These are phyloP conservation scores for Fusarium subglutinans DNA, from an alignment of 2,329 filamentous ascomycete species.

Conservation along the genomic window DNA sequence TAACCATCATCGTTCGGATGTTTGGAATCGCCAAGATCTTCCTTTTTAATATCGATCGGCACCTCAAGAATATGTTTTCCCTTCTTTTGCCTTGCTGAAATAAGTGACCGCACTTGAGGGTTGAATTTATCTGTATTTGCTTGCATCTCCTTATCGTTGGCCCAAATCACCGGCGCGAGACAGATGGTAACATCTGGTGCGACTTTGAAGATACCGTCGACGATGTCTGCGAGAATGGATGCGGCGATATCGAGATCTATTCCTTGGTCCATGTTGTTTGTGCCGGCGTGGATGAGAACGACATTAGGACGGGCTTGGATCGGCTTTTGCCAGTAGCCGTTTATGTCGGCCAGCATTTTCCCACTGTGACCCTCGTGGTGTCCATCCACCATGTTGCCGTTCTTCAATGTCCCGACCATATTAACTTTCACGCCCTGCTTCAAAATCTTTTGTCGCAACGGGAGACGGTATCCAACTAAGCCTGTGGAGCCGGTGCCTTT, in stretches of 20 bases:
- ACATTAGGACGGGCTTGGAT: conserved; percentile 23
- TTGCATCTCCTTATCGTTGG: conserved; percentile 23
- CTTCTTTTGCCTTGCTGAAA: background rate
- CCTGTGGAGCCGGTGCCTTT: conserved; percentile 27
- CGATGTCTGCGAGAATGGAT: conserved; percentile 2
- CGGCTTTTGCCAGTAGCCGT: conserved; percentile 19
- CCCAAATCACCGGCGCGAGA: conserved; percentile 29
- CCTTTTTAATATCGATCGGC: conserved; percentile 12
- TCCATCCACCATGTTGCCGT: conserved; percentile 20
- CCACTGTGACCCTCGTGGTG: conserved; percentile 29
- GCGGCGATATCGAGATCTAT: conserved; percentile 4
- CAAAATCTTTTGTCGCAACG: conserved; percentile 10
- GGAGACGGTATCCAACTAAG: conserved; percentile 9
- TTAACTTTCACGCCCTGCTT: conserved; percentile 9
- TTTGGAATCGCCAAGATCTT: conserved; percentile 18
- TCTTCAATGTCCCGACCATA: conserved; percentile 16
- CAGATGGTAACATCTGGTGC: conserved; percentile 21
- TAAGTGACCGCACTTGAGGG: conserved; percentile 3
- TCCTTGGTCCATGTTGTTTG: conserved; percentile 27
- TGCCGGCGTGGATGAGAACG: conserved; percentile 30
- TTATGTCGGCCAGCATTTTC: conserved; percentile 16
- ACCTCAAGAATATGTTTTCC: conserved; percentile 19
- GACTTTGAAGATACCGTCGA: conserved; percentile 22
- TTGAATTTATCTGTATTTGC: conserved; percentile 27
- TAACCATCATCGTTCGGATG: conserved; percentile 31